Conservation (phyloP, 176 grass and related monocot genomes). For the Guadua angustifolia region DNA sequence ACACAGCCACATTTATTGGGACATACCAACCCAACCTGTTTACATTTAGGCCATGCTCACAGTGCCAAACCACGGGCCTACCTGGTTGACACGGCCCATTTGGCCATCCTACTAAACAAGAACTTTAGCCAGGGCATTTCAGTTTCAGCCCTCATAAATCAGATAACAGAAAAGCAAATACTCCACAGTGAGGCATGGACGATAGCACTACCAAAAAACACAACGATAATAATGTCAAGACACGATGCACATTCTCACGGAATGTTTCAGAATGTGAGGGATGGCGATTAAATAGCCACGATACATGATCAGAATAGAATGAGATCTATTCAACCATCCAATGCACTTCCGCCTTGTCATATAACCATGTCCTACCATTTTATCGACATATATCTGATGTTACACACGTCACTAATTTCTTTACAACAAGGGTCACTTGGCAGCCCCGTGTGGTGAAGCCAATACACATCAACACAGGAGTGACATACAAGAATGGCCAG, state of each 20-base stretch:
- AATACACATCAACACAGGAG: constrained; percentile 50
- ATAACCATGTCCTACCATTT: constrained; percentile 50
- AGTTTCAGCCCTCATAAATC: neutral
- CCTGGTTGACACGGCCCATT: too few species aligned
- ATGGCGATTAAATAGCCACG: neutral
- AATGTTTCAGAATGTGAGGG: neutral
- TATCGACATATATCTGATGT: constrained; percentile 50
- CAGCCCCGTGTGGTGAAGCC: constrained; percentile 50
- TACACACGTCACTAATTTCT: constrained; percentile 54
- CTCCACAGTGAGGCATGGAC: neutral
- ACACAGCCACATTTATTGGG: too few species aligned
- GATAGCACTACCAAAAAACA: neutral
- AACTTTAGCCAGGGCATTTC: neutral
- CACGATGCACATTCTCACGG: neutral
- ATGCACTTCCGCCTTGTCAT: neutral
- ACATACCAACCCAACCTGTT: too few species aligned
- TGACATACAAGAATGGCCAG: constrained; percentile 54
- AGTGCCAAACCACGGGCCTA: too few species aligned
- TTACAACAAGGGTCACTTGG: constrained; percentile 64
- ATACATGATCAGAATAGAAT: neutral
- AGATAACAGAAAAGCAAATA: neutral
- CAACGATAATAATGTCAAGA: neutral
- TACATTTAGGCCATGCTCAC: too few species aligned
- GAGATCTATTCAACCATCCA: neutral
- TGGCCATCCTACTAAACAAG: too few species aligned